These are phyloP conservation scores for Coffea eugenioides DNA, from an alignment of 257 asterid genomes.

Conservation along the genomic window DNA sequence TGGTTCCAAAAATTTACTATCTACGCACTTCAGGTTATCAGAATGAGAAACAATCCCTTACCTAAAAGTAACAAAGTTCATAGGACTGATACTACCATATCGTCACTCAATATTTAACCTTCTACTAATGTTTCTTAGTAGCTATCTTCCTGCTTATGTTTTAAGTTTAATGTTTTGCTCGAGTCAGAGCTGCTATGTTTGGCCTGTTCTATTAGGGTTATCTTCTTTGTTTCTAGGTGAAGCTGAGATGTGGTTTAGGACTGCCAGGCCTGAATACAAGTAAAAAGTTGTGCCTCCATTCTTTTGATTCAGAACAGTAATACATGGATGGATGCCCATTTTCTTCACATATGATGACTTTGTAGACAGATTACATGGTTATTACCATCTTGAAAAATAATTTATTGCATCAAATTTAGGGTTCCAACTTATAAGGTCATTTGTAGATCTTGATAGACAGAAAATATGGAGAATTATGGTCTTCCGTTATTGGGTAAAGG, in stretches of 20 bases:
- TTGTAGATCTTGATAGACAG: neutral
- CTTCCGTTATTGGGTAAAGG: no score
- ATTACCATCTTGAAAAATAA: neutral
- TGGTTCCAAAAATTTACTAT: no score
- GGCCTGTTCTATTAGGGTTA: constrained; percentile 94
- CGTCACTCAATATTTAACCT: no score
- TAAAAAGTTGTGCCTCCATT: constrained; percentile 36
- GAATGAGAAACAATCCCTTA: no score
- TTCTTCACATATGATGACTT: no score
- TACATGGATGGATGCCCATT: no score
- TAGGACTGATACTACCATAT: no score
- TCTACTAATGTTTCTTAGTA: no score
- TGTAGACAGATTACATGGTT: neutral
- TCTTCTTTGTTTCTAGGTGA: constrained; percentile 99
- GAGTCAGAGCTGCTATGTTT: constrained; percentile 90
- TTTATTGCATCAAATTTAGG: neutral
- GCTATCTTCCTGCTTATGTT: no score
- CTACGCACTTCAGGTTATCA: no score
- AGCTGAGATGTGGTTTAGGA: constrained; percentile 83
- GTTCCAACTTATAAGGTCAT: neutral
- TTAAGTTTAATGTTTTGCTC: constrained; percentile 49
- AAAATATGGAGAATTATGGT: neutral
- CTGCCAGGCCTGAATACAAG: constrained; percentile 79
- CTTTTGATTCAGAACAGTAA: constrained; percentile 4
- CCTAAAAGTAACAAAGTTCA: no score